phyloP scores from a whole-genome alignment of 164 flowering plant species.

The Dillenia turbinata region DNA sequence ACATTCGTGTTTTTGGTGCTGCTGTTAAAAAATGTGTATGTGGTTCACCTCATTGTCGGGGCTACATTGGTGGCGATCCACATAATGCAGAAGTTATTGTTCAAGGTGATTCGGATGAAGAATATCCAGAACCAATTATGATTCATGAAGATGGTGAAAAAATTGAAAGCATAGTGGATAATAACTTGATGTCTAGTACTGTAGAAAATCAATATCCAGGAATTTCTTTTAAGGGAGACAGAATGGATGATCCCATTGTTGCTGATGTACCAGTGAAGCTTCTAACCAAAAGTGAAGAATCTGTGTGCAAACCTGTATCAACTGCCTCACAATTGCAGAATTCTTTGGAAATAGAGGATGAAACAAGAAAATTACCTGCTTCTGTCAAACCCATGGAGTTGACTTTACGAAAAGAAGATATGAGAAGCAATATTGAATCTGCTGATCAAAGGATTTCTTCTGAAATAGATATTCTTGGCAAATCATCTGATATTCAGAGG shows the following conservation, averaged over 20 bases:
- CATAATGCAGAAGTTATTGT: slow-evolving; percentile 59
- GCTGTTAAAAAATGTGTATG: slow-evolving; percentile 96
- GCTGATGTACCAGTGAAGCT: too few relatives aligned
- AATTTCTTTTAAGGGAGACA: not conserved
- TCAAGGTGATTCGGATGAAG: slow-evolving; percentile 95
- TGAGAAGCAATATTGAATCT: slow-evolving; percentile 10
- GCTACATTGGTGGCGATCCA: slow-evolving; percentile 94
- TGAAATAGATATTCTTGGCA: slow-evolving; percentile 10
- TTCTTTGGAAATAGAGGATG: slow-evolving; percentile 19
- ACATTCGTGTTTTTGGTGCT: slow-evolving; percentile 95
- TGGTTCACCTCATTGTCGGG: slow-evolving; percentile 81
- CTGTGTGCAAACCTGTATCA: slow-evolving; percentile 2
- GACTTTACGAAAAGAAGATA: slow-evolving; percentile 19
- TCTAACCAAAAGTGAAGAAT: not conserved
- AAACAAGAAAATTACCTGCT: slow-evolving; percentile 11
- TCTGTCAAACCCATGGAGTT: slow-evolving; percentile 11
- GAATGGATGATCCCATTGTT: too few relatives aligned
- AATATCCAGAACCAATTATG: slow-evolving; percentile 76
- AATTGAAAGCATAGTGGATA: slow-evolving; percentile 1
- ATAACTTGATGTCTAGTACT: slow-evolving; percentile 2
- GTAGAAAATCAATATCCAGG: slow-evolving; percentile 17
- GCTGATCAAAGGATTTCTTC: slow-evolving; percentile 11
- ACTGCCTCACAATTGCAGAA: slow-evolving; percentile 12
- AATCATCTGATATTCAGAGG: slow-evolving; percentile 9
- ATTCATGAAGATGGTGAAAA: slow-evolving; percentile 41